Evolutionary conservation across 768 basidiomycete genomes (phyloP), one percentile per base, ranked within the genome.

Genomic region (Termitomyces sp.): DNA sequence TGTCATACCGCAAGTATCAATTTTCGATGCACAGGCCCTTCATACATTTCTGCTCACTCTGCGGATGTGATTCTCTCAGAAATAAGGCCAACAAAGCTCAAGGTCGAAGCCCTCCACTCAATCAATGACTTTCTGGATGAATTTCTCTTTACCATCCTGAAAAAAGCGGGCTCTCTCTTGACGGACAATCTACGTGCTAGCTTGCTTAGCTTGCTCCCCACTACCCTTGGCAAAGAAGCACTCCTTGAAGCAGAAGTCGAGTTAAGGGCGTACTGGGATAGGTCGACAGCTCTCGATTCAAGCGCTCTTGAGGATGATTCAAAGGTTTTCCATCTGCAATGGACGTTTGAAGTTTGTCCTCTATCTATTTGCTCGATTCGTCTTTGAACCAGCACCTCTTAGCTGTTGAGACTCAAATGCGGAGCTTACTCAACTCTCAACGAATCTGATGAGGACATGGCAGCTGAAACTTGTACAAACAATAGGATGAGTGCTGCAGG

Each of bases 41-140:
- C 76, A 55, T 98, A 93, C 74, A 85, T 97, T 62, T 93, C 90
- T 30, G 73, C 85, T 14, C 84, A 86, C 63, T 93, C 92, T 36
- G 93, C 94, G 48, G 93, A 96, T 74, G 85, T 93, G 62, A 89
- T 97, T 68, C 86, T 98, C 55, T 93, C 91, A 60, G 95, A 98
- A 66, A 84, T 95, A 57, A 87, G 95, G 20, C 92, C 93, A n/a
- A 95, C 92, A 64, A 89, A 86, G 70, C 83, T 96, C 73, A 85
- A 87, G 63, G 68, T 79, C 20, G 86, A 93, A 55, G 88, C 91
- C n/a, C 84, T 97, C 50, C 78, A 77, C 60, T 81, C 82, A 60
- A 82, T 94, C 76, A 95, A 95, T 71, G 82, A 85, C 61, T 74
- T 93, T 49, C 80, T 95, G 60, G 93, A 95, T 75, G 93, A 95